Conservation (phyloP, 169 alveolate species). For the Eimeria necatrix region DNA sequence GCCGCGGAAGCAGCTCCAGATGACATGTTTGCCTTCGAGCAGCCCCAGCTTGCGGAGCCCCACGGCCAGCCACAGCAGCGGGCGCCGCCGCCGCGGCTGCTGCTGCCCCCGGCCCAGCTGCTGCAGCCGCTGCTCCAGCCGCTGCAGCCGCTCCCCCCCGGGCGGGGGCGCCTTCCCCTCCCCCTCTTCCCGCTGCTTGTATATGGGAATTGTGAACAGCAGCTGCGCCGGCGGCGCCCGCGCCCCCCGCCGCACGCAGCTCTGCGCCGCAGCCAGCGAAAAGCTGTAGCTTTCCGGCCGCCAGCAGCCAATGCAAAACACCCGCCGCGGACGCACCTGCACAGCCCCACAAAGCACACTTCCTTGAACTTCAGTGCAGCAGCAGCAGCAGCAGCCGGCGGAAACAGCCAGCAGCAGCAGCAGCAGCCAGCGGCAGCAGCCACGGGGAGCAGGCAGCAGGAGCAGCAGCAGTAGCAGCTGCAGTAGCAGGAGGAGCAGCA, state of each 20-base stretch:
- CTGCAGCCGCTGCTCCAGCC: constrained; percentile 25
- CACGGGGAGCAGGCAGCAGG: background rate
- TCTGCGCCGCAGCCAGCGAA: constrained; percentile 13
- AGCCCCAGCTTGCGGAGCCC: constrained; percentile 50
- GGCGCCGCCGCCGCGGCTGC: background rate
- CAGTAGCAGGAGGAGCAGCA: background rate
- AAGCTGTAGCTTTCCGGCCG: constrained; percentile 59
- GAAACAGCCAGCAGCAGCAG: background rate
- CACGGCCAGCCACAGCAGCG: constrained; percentile 19
- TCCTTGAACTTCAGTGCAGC: background rate
- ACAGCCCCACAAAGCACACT: background rate
- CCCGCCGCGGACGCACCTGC: constrained; percentile 77
- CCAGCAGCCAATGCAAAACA: constrained; percentile 55
- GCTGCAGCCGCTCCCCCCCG: constrained; percentile 46
- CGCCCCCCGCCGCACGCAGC: background rate
- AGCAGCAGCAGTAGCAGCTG: background rate
- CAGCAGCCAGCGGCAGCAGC: background rate
- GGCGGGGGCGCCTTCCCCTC: background rate
- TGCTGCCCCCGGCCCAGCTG: background rate
- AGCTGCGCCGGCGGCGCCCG: constrained; percentile 50
- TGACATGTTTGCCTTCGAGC: constrained; percentile 57
- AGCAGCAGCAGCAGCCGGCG: constrained; percentile 26
- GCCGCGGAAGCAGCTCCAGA: constrained; percentile 56
- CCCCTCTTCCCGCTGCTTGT: constrained; percentile 11
- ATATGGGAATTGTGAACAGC: constrained; percentile 28